A percentile compares a stretch with the other conserved stretches of the same genome.
Conservation (phyloP, 768 basidiomycete genomes). For the Amanita brunnescens region DNA sequence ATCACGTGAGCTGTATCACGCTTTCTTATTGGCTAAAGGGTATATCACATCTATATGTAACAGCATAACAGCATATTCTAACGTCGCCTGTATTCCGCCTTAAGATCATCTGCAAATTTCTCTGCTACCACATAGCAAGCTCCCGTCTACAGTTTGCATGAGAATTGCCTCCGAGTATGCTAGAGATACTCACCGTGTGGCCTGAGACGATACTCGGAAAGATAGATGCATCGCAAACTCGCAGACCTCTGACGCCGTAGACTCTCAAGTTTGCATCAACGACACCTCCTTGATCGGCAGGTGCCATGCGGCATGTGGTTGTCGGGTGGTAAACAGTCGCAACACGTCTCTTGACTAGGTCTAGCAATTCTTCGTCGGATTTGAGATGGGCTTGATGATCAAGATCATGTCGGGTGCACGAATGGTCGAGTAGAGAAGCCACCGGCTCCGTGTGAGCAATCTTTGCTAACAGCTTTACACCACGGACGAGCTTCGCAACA, state of each 20-base stretch:
- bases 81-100: conserved; percentile 14
- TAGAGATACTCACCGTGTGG: conserved; percentile 30
- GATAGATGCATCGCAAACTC: conserved; percentile 41
- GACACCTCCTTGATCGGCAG: conserved; percentile 29
- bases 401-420: conserved; percentile 23
- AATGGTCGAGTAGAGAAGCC: conserved; percentile 27
- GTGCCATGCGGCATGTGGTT: conserved; percentile 39
- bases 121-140: conserved; percentile 25
- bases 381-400: conserved; percentile 31
- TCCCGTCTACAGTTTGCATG: conserved; percentile 18
- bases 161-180: conserved; percentile 3
- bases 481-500: conserved; percentile 32
- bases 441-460: conserved; percentile 33
- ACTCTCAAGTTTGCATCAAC: conserved; percentile 30
- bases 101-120: conserved; percentile 27
- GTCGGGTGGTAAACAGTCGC: conserved; percentile 43
- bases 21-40: not conserved
- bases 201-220: conserved; percentile 40
- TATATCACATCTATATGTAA: not conserved
- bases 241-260: conserved; percentile 32
- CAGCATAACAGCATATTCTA: not conserved
- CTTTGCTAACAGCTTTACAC: conserved; percentile 28
- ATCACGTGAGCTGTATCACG: conserved; percentile 13
- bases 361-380: conserved; percentile 32
- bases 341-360: conserved; percentile 30